Evolutionary conservation across 1,284 basidiomycete species (phyloP).

Genomic region (Sanghuangporus sanghuang): DNA sequence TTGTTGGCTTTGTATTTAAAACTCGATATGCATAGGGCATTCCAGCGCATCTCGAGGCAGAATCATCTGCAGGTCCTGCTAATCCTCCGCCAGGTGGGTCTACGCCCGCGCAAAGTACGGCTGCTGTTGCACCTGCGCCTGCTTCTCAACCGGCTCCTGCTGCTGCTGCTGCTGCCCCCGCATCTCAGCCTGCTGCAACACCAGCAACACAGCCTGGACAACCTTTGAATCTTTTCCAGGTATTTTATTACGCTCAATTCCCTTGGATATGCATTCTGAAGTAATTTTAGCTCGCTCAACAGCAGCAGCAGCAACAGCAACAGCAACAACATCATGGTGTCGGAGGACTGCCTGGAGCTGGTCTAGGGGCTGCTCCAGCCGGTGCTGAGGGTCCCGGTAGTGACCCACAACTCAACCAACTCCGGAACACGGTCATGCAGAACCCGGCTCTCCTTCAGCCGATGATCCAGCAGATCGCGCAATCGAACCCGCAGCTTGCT

Average conservation of each 20-base stretch:
- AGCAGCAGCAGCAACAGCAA: conserved; percentile 41
- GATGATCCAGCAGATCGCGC: conserved; percentile 77
- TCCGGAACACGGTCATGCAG: conserved; percentile 65
- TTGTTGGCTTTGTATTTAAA: conserved; percentile 8
- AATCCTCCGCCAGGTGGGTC: conserved; percentile 21
- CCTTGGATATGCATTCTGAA: conserved; percentile 9
- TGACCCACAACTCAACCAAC: conserved; percentile 55
- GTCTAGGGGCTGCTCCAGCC: conserved; percentile 33
- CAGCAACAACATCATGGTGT: conserved; percentile 39
- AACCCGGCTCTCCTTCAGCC: conserved; percentile 80
- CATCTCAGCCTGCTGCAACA: conserved; percentile 24
- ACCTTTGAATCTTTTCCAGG: conserved; percentile 76
- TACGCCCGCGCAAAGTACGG: conserved; percentile 25
- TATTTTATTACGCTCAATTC: conserved; percentile 24
- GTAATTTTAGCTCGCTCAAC: conserved; percentile 48
- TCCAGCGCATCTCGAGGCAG: conserved; percentile 62
- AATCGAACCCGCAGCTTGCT: conserved; percentile 70
- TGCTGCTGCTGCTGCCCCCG: conserved; percentile 32
- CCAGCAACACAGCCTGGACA: conserved; percentile 31
- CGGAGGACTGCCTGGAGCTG: conserved; percentile 23
- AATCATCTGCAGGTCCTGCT: conserved; percentile 35
- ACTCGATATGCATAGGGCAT: conserved; percentile 57
- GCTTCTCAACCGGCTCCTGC: conserved; percentile 32
- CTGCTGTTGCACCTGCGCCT: conserved; percentile 29
- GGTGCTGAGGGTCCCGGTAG: conserved; percentile 25